Evolutionary conservation across 352 stramenopile genomes (phyloP), one percentile per base, ranked within the genome.

Genomic region (Globisporangium middletonii): DNA sequence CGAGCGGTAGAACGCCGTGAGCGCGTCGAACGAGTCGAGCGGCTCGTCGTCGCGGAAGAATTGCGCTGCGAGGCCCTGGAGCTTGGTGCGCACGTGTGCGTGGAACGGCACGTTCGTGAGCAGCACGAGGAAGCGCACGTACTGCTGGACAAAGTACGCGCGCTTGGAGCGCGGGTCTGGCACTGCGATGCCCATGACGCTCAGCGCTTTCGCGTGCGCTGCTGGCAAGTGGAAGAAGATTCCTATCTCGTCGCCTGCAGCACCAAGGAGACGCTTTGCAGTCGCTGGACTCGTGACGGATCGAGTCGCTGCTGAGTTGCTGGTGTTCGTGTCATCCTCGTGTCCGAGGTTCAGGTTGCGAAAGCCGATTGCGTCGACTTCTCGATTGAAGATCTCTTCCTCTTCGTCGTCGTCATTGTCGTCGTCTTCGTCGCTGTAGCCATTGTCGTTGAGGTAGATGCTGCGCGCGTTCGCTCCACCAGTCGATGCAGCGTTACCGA

Each of bases 331-430:
- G 8, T 6, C 43, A 18, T 44, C 33, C 7, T 19, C 28, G 23
- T 48, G 43, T 35, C 46, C 59, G 15, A 67, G 44, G 41, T 55
- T 62, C 54, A 65, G 63, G 7, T 73, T 62, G 13, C 63, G 65
- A 30, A 75, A 69, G 41, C 67, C 75, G 27, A 71, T 65, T 0
- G 69, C 71, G 57, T 77, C 69, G 54, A 77, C 65, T 48, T 86
- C 79, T n/a, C 77, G 79, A 50, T 77, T 89, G 63, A 86, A 89
- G 28, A 89, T 69, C 45, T 88, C 79, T 58, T 89, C 79, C 47
- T 88, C 75, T 41, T 85, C 75, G 0, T 84, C 71, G 5, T 79
- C 75, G 3, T 72, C 64, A 35, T 67, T 49, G 0, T 72, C 67
- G 2, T 60, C 65, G 26, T 58, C 55, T 1, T 69, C 66, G 11